These are phyloP conservation scores for Pseudogymnoascus sp. DNA, from an alignment of 2,329 filamentous ascomycete genomes.

Conservation along the genomic window DNA sequence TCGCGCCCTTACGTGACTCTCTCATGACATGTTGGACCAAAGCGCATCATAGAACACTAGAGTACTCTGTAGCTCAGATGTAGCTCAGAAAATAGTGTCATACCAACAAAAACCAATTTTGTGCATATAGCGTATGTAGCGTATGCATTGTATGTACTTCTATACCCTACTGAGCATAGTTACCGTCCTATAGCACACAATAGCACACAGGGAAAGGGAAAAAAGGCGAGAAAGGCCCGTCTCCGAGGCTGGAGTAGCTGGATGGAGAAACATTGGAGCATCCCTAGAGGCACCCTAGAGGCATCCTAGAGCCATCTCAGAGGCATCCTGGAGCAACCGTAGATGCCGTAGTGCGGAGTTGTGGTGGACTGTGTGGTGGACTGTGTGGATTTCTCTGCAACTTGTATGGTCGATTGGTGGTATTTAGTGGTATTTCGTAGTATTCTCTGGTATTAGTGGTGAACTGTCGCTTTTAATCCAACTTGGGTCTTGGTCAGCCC, in stretches of 20 bases:
- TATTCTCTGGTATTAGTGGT: neutral
- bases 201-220: neutral
- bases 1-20: conserved; percentile 3
- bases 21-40: conserved; percentile 4
- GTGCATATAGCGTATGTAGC: neutral
- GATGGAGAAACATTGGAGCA: conserved; percentile 1
- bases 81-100: neutral
- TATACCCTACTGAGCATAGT: neutral
- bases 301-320: neutral
- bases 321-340: neutral
- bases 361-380: neutral
- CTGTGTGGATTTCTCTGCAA: neutral
- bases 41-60: conserved; percentile 1
- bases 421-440: no score
- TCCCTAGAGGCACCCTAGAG: neutral
- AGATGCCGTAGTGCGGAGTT: neutral
- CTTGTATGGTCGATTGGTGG: neutral
- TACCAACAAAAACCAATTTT: neutral
- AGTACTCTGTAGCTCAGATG: neutral
- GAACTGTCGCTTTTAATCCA: conserved; percentile 2
- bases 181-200: neutral
- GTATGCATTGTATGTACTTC: neutral
- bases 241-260: conserved; percentile 3
- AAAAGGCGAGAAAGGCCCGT: conserved; percentile 5
- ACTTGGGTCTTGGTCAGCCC: conserved; percentile 8